These are phyloP conservation scores for Paragyromitra xinjiangensis DNA, from an alignment of 495 filamentous ascomycete species.

Conservation along the genomic window DNA sequence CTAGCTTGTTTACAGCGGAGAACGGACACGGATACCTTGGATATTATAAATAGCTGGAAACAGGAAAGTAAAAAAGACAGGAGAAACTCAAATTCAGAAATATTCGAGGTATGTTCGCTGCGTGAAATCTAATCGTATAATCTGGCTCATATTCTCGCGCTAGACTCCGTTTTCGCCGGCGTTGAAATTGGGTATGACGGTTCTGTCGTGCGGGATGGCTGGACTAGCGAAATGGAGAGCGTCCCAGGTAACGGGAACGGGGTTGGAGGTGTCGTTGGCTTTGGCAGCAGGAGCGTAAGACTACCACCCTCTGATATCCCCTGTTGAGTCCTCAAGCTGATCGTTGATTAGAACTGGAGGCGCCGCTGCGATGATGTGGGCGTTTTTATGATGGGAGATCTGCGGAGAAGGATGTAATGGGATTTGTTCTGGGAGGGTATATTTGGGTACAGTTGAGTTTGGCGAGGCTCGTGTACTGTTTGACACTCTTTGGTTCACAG, in stretches of 20 bases:
- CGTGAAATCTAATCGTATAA: background rate
- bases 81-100: background rate
- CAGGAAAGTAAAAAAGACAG: background rate
- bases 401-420: background rate
- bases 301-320: background rate
- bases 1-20: slow-evolving; percentile 27
- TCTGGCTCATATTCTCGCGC: background rate
- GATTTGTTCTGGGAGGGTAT: background rate
- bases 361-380: slow-evolving; percentile 43
- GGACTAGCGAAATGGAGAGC: slow-evolving; percentile 38
- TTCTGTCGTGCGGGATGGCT: slow-evolving; percentile 34
- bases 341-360: slow-evolving; percentile 21
- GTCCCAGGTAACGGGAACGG: slow-evolving; percentile 13
- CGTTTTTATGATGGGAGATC: slow-evolving; percentile 21
- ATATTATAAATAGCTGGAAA: background rate
- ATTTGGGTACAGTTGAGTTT: background rate
- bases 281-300: slow-evolving; percentile 41
- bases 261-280: slow-evolving; percentile 34
- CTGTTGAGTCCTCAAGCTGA: background rate
- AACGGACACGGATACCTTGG: background rate
- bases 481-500: background rate
- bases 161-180: slow-evolving; percentile 31
- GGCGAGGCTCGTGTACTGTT: background rate
- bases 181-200: slow-evolving; percentile 35
- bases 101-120: slow-evolving; percentile 12